Evolutionary conservation across 371 early-diverging fungal species (phyloP), one percentile per base, ranked within the genome.

Genomic region (Enterospora canceri): DNA sequence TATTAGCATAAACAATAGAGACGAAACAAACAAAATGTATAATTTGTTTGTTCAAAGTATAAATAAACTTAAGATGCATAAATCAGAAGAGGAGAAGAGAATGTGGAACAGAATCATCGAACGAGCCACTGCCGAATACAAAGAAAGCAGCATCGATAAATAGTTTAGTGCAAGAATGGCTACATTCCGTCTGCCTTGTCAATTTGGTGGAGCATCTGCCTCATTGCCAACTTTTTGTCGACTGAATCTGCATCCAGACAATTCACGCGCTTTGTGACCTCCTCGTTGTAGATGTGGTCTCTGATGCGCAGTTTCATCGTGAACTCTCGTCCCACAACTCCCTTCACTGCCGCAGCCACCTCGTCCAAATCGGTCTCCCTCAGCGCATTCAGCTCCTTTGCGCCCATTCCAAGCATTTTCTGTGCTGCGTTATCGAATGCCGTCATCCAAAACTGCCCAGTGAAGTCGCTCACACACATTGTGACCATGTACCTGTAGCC

Each of bases 351-450:
- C 15, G 19, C 26, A 33, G 65, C 67, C 16, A 62, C 51, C 16
- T 73, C 54, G 18, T 58, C 40, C 18, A 64, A 26, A 28, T 68
- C 33, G 19, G 64, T 51, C 8, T 73, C 71, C 33, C 63, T 64
- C 68, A 66, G 60, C 29, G 55, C 65, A 60, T 61, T 71, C 32
- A 73, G 65, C 15, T 65, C 63, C 51, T 48, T 40, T 2, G 76
- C 74, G 23, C 68, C 24, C 21, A 68, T 49, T 21, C 62, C 66
- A 53, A 80, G 73, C 5, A 80, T 57, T 24, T 19, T 48, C n/a
- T 49, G 19, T 30, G 65, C 80, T n/a, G 24, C 29, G 12, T 76
- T 75, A 62, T 73, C 63, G 67, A 80, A 80, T n/a, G 71, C 12
- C 24, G 67, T 76, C 4, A 72, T 47, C 76, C 78, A 74, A 12